Evolutionary conservation across 2,329 filamentous ascomycete species (phyloP).

Genomic region (Phaeosphaeria sp.): DNA sequence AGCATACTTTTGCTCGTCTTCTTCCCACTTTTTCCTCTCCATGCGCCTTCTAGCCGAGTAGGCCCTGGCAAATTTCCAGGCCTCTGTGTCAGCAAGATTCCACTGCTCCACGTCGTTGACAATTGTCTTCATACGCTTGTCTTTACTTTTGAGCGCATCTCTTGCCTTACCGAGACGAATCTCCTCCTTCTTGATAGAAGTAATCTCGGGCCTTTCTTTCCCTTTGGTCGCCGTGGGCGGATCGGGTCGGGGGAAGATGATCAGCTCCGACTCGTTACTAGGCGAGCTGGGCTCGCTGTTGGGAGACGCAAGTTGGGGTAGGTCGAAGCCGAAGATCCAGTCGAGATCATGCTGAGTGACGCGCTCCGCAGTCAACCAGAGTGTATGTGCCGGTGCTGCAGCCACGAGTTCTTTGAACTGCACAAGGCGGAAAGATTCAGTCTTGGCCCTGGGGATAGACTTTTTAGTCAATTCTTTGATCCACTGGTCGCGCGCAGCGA

Average conservation of each 20-base stretch:
- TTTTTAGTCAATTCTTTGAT: slow-evolving; percentile 73
- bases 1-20: slow-evolving; percentile 69
- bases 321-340: slow-evolving; percentile 87
- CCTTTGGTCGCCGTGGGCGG: slow-evolving; percentile 58
- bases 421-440: slow-evolving; percentile 70
- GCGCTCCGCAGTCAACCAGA: slow-evolving; percentile 82
- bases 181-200: slow-evolving; percentile 63
- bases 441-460: slow-evolving; percentile 68
- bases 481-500: slow-evolving; percentile 80
- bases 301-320: slow-evolving; percentile 66
- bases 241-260: slow-evolving; percentile 51
- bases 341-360: slow-evolving; percentile 73
- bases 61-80: slow-evolving; percentile 76
- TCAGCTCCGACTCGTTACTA: slow-evolving; percentile 63
- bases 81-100: slow-evolving; percentile 74
- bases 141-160: slow-evolving; percentile 45
- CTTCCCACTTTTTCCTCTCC: slow-evolving; percentile 73
- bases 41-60: slow-evolving; percentile 68
- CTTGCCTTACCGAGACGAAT: slow-evolving; percentile 62
- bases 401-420: slow-evolving; percentile 84
- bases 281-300: slow-evolving; percentile 64
- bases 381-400: slow-evolving; percentile 64
- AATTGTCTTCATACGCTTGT: slow-evolving; percentile 33
- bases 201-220: slow-evolving; percentile 56
- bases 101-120: slow-evolving; percentile 57